Evolutionary conservation across 2,329 filamentous ascomycete species (phyloP), one percentile per base, ranked within the genome.

Genomic region (Alternaria infectoria): DNA sequence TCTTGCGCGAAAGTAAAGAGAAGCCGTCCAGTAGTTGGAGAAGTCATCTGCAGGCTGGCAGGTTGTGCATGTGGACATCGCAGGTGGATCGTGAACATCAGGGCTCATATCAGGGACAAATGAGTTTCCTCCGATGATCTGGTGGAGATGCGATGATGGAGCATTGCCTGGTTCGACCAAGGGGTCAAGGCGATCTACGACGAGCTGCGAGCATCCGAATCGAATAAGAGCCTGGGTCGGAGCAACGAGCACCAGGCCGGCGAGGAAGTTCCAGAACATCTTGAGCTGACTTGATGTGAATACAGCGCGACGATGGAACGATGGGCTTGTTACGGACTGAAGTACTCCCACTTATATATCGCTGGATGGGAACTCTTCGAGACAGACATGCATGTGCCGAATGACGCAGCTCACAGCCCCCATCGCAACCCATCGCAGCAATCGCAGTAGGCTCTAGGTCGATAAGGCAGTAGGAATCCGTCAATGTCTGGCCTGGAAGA

Each of bases 111-210:
- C 66, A 13, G 68, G 56, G 3, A 66, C 64, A 54, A 75, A 73
- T 6, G 70, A 71, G 57, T 75, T 75, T 9, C 73, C 73, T 11
- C 73, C 72, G 46, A 75, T 69, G 30, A 75, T 73, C 50, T 75
- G 73, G 43, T 75, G 73, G 15, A 73, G 57, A 62, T 75, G 73
- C 3, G 71, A 64, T 2, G 70, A 72, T 13, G 73, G 70, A 15
- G 30, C 49, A 2, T 62, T 49, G 12, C 71, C 73, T 7, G 71
- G 71, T 46, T 74, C 68, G 21, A 75, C 71, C 15, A 75, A 60
- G 0, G 73, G 73, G 52, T 75, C 73, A n/a, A 75, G 62, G 28
- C 73, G 69, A 52, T 75, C 68, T n/a, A 69, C 61, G 17, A 73
- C 70, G 6, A 75, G 69, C 56, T 75, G 73, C 10, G 68, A 70